Evolutionary conservation across 306 rosid genomes (phyloP).

Genomic region (Cyamopsis tetragonoloba): DNA sequence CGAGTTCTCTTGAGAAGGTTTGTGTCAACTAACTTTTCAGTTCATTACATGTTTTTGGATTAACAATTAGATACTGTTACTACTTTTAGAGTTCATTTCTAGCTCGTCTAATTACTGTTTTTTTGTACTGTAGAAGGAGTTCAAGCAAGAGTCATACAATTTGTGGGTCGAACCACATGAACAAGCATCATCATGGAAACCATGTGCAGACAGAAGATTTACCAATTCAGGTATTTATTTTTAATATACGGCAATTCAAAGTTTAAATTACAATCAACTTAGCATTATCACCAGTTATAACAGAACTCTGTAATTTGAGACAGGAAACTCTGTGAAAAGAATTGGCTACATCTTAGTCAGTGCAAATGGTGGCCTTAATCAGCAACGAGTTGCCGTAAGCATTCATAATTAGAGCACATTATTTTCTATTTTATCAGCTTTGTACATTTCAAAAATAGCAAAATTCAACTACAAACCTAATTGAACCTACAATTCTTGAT

Average conservation of each 20-base stretch:
- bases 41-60: background rate
- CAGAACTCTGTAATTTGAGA: conserved; percentile 24
- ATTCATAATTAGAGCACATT: conserved; percentile 6
- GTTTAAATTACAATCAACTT: background rate
- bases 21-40: conserved; percentile 25
- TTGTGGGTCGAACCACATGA: conserved; percentile 67
- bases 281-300: background rate
- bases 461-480: too few species aligned
- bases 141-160: conserved; percentile 56
- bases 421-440: conserved; percentile 9
- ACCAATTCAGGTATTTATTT: conserved; percentile 51
- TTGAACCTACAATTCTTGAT: too few species aligned
- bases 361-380: conserved; percentile 98
- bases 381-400: conserved; percentile 96
- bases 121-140: conserved; percentile 48
- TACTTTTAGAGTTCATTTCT: background rate
- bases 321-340: conserved; percentile 47
- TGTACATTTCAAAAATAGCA: too few species aligned
- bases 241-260: background rate
- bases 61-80: background rate
- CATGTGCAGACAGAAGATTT: conserved; percentile 65
- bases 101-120: background rate
- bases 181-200: conserved; percentile 67
- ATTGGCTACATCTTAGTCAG: conserved; percentile 88
- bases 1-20: conserved; percentile 72